Evolutionary conservation across 2,329 filamentous ascomycete species (phyloP).

Genomic region (Aspergillus ochraceus): DNA sequence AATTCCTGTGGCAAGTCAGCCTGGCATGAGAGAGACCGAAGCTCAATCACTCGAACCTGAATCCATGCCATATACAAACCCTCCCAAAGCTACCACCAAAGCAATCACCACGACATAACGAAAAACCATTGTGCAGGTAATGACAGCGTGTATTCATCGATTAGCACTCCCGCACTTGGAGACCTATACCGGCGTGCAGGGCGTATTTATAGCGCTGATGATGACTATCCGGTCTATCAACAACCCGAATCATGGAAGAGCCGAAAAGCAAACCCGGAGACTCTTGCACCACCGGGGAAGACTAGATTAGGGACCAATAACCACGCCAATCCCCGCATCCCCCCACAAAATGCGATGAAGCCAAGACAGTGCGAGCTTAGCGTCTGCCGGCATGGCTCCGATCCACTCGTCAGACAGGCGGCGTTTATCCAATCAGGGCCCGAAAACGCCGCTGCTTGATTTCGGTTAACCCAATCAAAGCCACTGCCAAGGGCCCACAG

Average conservation of each 20-base stretch:
- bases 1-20: conserved; percentile 7
- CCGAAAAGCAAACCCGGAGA: background rate
- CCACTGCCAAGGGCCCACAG: no score
- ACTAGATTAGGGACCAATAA: no score
- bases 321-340: no score
- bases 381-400: no score
- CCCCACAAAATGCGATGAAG: background rate
- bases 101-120: conserved; percentile 10
- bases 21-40: background rate
- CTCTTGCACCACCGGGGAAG: no score
- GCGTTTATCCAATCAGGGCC: background rate
- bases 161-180: no score
- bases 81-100: conserved; percentile 14
- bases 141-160: background rate
- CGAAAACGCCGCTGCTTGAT: conserved; percentile 1
- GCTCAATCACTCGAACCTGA: conserved; percentile 3
- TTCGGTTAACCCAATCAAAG: no score
- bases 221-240: background rate
- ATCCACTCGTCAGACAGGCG: background rate
- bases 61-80: conserved; percentile 16
- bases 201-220: background rate
- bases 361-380: background rate
- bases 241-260: background rate
- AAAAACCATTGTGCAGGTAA: conserved; percentile 2
- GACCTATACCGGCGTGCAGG: background rate